Evolutionary conservation across 768 basidiomycete genomes (phyloP).

Genomic region (Punctularia strigosozonata): DNA sequence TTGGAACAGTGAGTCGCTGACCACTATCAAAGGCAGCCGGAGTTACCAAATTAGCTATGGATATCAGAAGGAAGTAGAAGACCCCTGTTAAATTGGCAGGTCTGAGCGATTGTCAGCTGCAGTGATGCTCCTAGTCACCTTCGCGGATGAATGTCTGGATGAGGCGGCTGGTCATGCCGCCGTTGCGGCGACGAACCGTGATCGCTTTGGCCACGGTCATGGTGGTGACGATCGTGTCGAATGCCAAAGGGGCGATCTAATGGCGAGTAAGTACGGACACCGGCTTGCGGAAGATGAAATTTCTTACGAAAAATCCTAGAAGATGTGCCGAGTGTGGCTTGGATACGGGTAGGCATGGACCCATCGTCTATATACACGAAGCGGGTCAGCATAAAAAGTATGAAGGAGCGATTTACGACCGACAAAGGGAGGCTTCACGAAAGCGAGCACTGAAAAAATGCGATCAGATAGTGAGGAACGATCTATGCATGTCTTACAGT

Average conservation of each 20-base stretch:
- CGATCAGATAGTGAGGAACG: background rate
- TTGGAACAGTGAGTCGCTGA: constrained; percentile 3
- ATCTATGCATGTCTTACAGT: constrained; percentile 31
- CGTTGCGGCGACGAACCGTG: constrained; percentile 61
- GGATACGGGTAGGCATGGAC: constrained; percentile 73
- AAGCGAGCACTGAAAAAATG: constrained; percentile 29
- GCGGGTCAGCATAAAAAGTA: background rate
- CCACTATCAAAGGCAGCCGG: background rate
- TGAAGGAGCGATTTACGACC: constrained; percentile 1
- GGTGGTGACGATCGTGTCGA: constrained; percentile 69
- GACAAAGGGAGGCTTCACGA: constrained; percentile 53
- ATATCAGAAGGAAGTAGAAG: constrained; percentile 78
- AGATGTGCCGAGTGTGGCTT: constrained; percentile 78
- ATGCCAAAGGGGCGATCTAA: constrained; percentile 71
- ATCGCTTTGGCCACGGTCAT: constrained; percentile 78
- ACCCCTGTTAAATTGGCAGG: constrained; percentile 33
- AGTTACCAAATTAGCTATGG: constrained; percentile 66
- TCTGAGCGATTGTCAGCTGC: background rate
- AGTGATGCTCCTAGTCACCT: constrained; percentile 27
- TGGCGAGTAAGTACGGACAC: constrained; percentile 10
- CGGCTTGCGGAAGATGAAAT: constrained; percentile 7
- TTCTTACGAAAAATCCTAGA: constrained; percentile 48
- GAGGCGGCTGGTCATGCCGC: constrained; percentile 64
- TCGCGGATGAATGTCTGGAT: constrained; percentile 81
- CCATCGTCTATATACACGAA: constrained; percentile 25